Conservation (phyloP, 1,284 basidiomycete species). For the Ganoderma lucidum region DNA sequence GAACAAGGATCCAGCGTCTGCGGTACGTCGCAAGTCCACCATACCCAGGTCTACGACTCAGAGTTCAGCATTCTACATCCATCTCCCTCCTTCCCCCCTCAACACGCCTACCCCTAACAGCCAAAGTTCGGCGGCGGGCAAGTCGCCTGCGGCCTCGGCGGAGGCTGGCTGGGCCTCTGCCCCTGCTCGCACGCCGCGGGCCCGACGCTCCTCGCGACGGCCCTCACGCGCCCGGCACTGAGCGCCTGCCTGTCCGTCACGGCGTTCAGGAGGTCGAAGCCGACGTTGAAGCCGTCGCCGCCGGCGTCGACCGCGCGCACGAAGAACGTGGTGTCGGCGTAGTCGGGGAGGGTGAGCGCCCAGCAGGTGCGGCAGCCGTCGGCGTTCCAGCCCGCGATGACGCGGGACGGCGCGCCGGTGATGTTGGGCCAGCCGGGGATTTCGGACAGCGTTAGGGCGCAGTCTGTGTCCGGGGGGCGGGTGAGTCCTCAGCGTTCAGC, state of each 20-base stretch:
- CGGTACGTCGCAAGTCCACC: too few species aligned
- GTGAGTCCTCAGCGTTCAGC: not conserved
- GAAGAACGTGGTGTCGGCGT: constrained; percentile 44
- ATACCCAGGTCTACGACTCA: too few species aligned
- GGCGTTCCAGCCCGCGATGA: constrained; percentile 51
- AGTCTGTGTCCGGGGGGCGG: constrained; percentile 17
- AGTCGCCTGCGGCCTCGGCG: not conserved
- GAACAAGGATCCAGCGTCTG: too few species aligned
- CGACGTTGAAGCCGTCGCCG: constrained; percentile 45
- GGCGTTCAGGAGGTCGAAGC: constrained; percentile 32
- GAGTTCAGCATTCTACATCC: too few species aligned
- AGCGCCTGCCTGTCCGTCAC: constrained; percentile 31
- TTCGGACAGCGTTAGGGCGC: constrained; percentile 53
- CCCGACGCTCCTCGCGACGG: constrained; percentile 26
- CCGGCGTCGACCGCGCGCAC: constrained; percentile 52
- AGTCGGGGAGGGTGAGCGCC: constrained; percentile 42
- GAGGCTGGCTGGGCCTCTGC: not conserved
- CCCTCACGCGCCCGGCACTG: constrained; percentile 29
- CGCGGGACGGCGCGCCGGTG: constrained; percentile 47
- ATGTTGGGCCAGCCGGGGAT: constrained; percentile 59
- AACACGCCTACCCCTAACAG: too few species aligned
- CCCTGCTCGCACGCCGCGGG: constrained; percentile 15
- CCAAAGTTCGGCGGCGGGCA: not conserved
- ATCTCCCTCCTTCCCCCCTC: too few species aligned
- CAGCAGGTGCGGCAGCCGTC: constrained; percentile 55